phyloP scores from a whole-genome alignment of 306 rosid species.

The Rosa lucieae region DNA sequence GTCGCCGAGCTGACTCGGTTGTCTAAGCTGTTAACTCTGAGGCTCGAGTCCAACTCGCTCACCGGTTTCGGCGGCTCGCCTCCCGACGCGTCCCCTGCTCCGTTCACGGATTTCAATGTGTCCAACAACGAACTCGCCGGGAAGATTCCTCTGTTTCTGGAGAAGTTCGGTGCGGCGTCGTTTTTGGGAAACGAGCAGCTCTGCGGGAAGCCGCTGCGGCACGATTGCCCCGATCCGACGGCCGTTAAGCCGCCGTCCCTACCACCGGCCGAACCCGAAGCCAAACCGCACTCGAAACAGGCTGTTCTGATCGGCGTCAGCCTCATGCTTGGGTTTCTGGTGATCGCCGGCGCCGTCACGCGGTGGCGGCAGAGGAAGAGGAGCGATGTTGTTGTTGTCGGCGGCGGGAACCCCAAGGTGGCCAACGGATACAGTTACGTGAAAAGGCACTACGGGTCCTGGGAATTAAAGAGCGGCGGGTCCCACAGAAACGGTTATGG shows the following conservation, averaged over 20 bases:
- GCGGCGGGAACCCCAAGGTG: not conserved
- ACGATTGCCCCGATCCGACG: slow-evolving; percentile 13
- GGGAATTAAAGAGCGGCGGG: not conserved
- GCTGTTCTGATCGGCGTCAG: not conserved
- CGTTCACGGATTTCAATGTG: slow-evolving; percentile 23
- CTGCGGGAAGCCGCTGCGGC: slow-evolving; percentile 28
- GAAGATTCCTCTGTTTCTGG: slow-evolving; percentile 15
- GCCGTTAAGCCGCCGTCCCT: not conserved
- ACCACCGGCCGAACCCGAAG: not conserved
- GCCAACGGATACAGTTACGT: not conserved
- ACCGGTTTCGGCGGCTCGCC: slow-evolving; percentile 4
- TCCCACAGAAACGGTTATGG: not conserved
- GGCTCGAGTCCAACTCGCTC: slow-evolving; percentile 34
- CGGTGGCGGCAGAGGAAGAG: not conserved
- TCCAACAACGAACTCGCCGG: slow-evolving; percentile 32
- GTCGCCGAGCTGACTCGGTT: slow-evolving; percentile 13
- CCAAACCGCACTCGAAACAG: not conserved
- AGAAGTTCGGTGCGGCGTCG: slow-evolving; percentile 10
- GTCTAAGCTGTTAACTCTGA: slow-evolving; percentile 25
- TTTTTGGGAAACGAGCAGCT: slow-evolving; percentile 15
- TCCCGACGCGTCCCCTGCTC: not conserved
- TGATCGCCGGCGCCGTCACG: not conserved
- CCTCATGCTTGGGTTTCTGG: not conserved
- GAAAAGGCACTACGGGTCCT: not conserved
- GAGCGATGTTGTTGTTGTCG: not conserved